Base-by-base conservation (phyloP, 768 basidiomycete genomes). In the Hygrophorus pudorinus region DNA sequence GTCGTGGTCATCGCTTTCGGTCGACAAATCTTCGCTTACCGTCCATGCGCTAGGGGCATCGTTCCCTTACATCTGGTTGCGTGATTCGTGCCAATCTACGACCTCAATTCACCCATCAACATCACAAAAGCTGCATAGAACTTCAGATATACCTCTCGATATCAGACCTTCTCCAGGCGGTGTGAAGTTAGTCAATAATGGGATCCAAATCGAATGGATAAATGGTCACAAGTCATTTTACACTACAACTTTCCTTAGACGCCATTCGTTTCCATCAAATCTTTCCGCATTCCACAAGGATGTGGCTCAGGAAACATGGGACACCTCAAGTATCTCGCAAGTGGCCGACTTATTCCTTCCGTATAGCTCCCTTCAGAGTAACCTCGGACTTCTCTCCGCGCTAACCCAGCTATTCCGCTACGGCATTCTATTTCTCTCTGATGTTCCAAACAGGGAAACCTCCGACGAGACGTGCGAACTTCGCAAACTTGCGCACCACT, bases 71-170 rank as follows among this genome's bases (percentile, higher is more conserved):
- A 61, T 78, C 44, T 92, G 88, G 81, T 73, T 98, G 8, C 79
- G 91, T 17, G 92, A 97, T 55, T 75, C 85, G 0, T 96, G 91
- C 52, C 77, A 75, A 46, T 89, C 84, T 33, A 63, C 76, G 0
- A 53, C 64, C 2, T 92, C 85, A 50, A 60, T 93, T 7, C 86
- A 96, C 52, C 81, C 86, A 0, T 74, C 79, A 3, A 90, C 83
- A 0, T 65, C 62, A 2, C 93, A 97, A 60, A 87, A 87, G 54
- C 66, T 90, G 0, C 79, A 79, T 54, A 65, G 74, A 40, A 76
- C 83, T 2, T 79, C 81, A 0, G 85, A 87, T 52, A 63, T 86
- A 17, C 72, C 77, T 0, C 38, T 58, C 9, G 66, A 77, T 38
- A 64, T 79, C 41, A 55, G 56, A 2, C 79, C 79, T 4, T 53